phyloP scores from a whole-genome alignment of 345 rosid species.

The Melastoma malabathricum region DNA sequence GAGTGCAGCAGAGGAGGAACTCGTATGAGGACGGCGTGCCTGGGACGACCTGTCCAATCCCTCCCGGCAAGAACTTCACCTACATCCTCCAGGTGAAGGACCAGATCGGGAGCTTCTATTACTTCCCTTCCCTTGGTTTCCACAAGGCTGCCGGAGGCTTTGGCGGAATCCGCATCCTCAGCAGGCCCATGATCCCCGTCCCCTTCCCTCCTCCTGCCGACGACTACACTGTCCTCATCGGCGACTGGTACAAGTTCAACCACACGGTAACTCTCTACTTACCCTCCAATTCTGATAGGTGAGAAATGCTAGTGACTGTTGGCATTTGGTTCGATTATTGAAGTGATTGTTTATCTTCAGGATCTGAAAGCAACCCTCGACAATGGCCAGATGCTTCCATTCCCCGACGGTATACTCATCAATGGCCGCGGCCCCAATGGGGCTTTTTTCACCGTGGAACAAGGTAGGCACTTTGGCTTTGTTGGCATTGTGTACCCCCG shows the following conservation, averaged over 20 bases:
- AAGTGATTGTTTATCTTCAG: slow-evolving; percentile 14
- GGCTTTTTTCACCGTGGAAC: slow-evolving; percentile 37
- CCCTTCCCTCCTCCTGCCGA: slow-evolving; percentile 61
- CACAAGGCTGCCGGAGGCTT: slow-evolving; percentile 83
- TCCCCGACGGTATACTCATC: slow-evolving; percentile 52
- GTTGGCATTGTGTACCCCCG: not conserved
- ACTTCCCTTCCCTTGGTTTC: slow-evolving; percentile 68
- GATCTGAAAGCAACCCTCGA: slow-evolving; percentile 48
- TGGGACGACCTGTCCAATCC: slow-evolving; percentile 76
- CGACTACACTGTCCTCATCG: slow-evolving; percentile 57
- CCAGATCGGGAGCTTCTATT: slow-evolving; percentile 74
- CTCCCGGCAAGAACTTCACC: slow-evolving; percentile 66
- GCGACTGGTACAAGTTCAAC: slow-evolving; percentile 63
- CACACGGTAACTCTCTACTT: slow-evolving; percentile 33
- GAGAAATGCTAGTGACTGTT: not conserved
- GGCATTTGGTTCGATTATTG: not conserved
- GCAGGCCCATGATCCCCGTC: slow-evolving; percentile 66
- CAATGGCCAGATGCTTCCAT: slow-evolving; percentile 38
- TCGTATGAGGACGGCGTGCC: slow-evolving; percentile 77
- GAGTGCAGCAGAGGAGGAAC: slow-evolving; percentile 71
- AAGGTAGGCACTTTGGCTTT: slow-evolving; percentile 21
- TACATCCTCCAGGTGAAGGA: slow-evolving; percentile 70
- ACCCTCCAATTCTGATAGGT: no score
- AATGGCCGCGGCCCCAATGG: slow-evolving; percentile 53
- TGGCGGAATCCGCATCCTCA: slow-evolving; percentile 53